phyloP scores from a whole-genome alignment of 2,329 filamentous ascomycete genomes.

The Nannizzia gypsea region DNA sequence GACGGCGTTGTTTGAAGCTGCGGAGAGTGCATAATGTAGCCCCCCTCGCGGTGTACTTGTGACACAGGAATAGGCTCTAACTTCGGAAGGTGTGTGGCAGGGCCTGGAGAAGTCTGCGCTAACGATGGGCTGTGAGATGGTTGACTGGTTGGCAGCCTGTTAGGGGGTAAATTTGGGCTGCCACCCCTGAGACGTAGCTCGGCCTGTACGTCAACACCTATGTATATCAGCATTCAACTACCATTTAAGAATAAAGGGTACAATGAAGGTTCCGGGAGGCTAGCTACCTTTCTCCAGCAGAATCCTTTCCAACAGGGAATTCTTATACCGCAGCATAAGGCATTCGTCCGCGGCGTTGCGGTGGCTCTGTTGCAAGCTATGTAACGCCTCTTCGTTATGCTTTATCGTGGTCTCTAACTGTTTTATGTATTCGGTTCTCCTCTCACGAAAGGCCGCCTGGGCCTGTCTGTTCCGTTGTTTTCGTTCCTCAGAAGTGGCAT shows the following conservation, averaged over 20 bases:
- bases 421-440: conserved; percentile 97
- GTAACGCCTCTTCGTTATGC: conserved; percentile 86
- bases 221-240: not conserved
- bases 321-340: conserved; percentile 96
- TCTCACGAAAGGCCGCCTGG: conserved; percentile 91
- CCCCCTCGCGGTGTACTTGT: conserved; percentile 31
- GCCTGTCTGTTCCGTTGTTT: conserved; percentile 97
- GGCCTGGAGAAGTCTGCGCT: conserved; percentile 59
- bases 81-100: conserved; percentile 68
- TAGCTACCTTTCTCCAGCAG: conserved; percentile 79
- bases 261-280: not conserved
- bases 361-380: conserved; percentile 86
- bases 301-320: conserved; percentile 88
- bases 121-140: conserved; percentile 50
- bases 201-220: conserved; percentile 92
- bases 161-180: conserved; percentile 60
- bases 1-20: conserved; percentile 71
- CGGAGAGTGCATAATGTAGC: conserved; percentile 45
- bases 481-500: conserved; percentile 95
- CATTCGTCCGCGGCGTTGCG: conserved; percentile 92
- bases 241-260: not conserved
- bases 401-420: conserved; percentile 96
- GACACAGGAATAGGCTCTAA: conserved; percentile 38
- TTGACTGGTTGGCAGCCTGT: conserved; percentile 60
- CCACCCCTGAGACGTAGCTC: conserved; percentile 88